phyloP scores from a whole-genome alignment of 208 protist species.

The Wallacemonas sp. region DNA sequence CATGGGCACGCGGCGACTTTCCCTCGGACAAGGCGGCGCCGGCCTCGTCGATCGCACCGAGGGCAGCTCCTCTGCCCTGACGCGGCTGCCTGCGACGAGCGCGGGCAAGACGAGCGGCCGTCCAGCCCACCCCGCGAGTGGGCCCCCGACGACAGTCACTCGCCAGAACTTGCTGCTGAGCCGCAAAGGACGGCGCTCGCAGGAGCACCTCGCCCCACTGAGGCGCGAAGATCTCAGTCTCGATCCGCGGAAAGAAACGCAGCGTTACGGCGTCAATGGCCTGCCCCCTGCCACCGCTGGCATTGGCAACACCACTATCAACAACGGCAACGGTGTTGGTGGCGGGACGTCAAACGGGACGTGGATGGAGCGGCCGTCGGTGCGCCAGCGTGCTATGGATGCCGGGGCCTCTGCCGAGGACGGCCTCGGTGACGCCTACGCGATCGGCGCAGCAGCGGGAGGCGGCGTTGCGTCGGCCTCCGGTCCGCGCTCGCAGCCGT shows the following conservation, averaged over 20 bases:
- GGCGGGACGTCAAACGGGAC: background rate
- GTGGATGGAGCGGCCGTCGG: background rate
- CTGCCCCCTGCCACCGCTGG: background rate
- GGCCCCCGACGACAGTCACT: background rate
- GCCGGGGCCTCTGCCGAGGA: too few species aligned
- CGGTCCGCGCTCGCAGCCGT: background rate
- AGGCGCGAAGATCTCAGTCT: conserved; percentile 7
- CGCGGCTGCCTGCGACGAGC: background rate
- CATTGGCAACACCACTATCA: too few species aligned
- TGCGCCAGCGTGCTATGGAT: background rate
- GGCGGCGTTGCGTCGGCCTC: background rate
- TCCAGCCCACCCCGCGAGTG: conserved; percentile 3
- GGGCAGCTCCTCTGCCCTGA: background rate
- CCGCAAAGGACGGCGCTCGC: conserved; percentile 13
- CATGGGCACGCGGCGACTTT: background rate
- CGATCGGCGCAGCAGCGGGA: background rate
- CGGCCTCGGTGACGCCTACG: too few species aligned
- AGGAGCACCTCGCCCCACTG: conserved; percentile 12
- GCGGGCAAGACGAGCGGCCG: conserved; percentile 4
- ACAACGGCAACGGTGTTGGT: background rate
- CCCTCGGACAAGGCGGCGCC: background rate
- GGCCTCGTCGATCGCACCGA: conserved; percentile 7
- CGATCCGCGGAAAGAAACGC: conserved; percentile 11
- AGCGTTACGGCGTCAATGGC: background rate
- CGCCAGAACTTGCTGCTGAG: conserved; percentile 15